Evolutionary conservation across 805 yeast species (phyloP), one percentile per base, ranked within the genome.

Genomic region (Nakazawaea pomicola): DNA sequence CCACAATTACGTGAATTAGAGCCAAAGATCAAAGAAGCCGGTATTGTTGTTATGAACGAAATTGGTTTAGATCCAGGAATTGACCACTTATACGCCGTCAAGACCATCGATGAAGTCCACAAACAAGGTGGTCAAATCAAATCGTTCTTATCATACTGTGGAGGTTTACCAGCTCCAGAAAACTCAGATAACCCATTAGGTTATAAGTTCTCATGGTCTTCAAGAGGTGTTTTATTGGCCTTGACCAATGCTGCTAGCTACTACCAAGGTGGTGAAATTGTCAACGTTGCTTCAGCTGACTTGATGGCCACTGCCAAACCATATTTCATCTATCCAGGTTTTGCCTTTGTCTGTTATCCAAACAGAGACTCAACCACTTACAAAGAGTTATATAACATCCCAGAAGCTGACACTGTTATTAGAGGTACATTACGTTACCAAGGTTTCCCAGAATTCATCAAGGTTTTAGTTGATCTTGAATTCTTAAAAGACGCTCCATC

Each of bases 41-140:
- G 99, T 46, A 90, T 93, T 56, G 80, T 91, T 40, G 98, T 93
- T 33, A 88, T 93, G 95, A 93, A 93, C 70, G 99, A 93, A 72
- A 93, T 93, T 53, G 99, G 99, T 57, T 77, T 93, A 63, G 99
- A 93, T 64, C 99, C 99, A 49, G 99, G 99, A 77, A 76, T 93
- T 54, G 99, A 93, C 67, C 99, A 93, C 69, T 78, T 93, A 66
- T 93, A 93, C 63, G 99, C 99, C 38, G 95, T 93, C 63, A 93
- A 93, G 78, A 88, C 98, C 54, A 87, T 93, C 61, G 95, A 87
- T 60, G 99, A 93, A 70, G 97, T 93, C 46, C 99, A 93, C 72
- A 69, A 71, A 51, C 77, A 74, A 20, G 87, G 87, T 50, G 99
- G 99, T 62, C 86, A 93, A 72, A 86, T 93, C 68, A 86, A 77